These are phyloP conservation scores for Psilocybe cubensis DNA, from an alignment of 768 basidiomycete species.

Conservation along the genomic window DNA sequence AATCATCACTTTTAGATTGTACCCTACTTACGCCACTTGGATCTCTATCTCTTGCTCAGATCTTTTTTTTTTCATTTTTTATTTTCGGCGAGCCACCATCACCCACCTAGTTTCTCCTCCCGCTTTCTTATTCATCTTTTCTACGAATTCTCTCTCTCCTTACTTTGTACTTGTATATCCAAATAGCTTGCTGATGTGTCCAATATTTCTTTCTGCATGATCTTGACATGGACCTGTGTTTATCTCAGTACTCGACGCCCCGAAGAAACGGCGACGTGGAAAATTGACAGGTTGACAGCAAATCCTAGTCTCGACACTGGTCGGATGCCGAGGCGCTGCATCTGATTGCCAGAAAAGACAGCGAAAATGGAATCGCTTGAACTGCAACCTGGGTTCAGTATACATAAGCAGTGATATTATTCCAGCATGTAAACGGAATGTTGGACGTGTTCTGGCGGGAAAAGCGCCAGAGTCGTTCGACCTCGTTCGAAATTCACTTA, in stretches of 20 bases:
- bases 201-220: background rate
- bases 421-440: background rate
- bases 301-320: no score
- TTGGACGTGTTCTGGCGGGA: background rate
- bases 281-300: background rate
- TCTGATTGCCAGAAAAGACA: no score
- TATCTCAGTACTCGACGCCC: background rate
- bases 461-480: background rate
- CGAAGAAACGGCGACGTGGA: background rate
- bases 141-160: no score
- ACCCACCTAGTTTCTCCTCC: background rate
- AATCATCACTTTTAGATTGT: slow-evolving; percentile 18
- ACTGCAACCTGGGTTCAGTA: background rate
- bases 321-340: no score
- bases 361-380: no score
- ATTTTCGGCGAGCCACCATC: slow-evolving; percentile 7
- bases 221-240: background rate
- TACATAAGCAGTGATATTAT: background rate
- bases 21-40: slow-evolving; percentile 17
- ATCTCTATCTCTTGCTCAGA: slow-evolving; percentile 15
- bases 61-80: slow-evolving; percentile 6
- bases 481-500: background rate
- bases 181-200: background rate
- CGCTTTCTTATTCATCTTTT: background rate
- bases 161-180: slow-evolving; percentile 9